Base-by-base conservation (phyloP, 306 rosid genomes). In the Cicer yamashitae region DNA sequence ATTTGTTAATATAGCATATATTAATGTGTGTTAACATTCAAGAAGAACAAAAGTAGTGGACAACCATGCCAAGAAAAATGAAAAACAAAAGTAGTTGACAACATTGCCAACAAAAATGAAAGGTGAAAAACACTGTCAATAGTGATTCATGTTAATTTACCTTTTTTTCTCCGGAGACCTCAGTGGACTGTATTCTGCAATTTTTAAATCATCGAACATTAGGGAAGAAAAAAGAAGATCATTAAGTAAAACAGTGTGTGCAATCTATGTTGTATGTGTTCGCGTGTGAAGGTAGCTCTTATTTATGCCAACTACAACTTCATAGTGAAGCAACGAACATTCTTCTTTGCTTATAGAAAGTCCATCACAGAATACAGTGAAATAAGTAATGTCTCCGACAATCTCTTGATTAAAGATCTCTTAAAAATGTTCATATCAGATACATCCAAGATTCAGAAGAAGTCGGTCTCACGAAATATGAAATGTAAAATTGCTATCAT, bases 101-200 rank as follows among this genome's bases (percentile, higher is more conserved):
- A 30, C 53, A 30, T 69, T 62, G 79, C 51, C 40, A 64, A 74
- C 18, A 41, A 37, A 46, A 56, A 64, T 58, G 68, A 56, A 41
- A 45, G 37, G 38, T 44, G 39, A 41, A n/a, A 54, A 47, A 58
- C 34, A 67, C 17, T 48, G 64, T 61, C 65, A 71, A 52, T 44
- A 74, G 73, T 48, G 12, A 67, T 44, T 67, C 68, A 44, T 39
- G 73, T 45, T 53, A 71, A 78, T 75, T 77, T 79, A 91, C 98
- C 90, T 84, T 61, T 52, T 83, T 64, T 65, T 89, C 76, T 90
- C 96, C 37, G 74, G 77, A 67, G 98, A 85, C 80, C 86, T 87
- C 17, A 83, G 80, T 11, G 91, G 87, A 79, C 96, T 89, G 82
- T 82, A 54, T 40, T 86, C 98, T 91, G 93, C 89, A 79, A 84